Evolutionary conservation across 2,329 filamentous ascomycete genomes (phyloP).

Genomic region (Colletotrichum tofieldiae): DNA sequence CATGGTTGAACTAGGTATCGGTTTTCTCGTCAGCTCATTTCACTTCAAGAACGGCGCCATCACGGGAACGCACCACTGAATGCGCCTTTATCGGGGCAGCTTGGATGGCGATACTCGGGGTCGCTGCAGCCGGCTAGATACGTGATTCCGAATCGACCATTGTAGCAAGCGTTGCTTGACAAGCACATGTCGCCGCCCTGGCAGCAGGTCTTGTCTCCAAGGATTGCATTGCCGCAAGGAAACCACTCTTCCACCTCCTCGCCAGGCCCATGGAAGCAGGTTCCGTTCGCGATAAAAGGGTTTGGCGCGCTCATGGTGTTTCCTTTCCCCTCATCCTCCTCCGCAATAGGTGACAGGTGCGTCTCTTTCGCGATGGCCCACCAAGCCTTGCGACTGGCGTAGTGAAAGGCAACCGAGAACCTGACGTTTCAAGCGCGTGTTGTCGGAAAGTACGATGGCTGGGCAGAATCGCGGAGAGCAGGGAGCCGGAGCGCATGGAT

Average conservation of each 20-base stretch:
- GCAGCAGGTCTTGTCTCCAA: slow-evolving; percentile 52
- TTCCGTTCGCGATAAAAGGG: slow-evolving; percentile 52
- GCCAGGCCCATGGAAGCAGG: slow-evolving; percentile 48
- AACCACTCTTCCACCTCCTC: slow-evolving; percentile 46
- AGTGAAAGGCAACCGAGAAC: not conserved
- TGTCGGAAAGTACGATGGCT: not conserved
- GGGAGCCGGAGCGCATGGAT: not conserved
- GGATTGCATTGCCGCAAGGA: slow-evolving; percentile 53
- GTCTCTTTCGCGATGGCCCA: not conserved
- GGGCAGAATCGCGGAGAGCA: not conserved
- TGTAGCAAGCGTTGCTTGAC: slow-evolving; percentile 48
- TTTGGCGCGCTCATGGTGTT: slow-evolving; percentile 43
- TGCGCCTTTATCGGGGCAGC: slow-evolving; percentile 53
- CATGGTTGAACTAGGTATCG: slow-evolving; percentile 47
- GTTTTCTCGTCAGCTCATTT: not conserved
- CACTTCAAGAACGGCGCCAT: not conserved
- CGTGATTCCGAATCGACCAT: slow-evolving; percentile 49
- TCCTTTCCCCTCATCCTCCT: not conserved
- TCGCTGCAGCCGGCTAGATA: slow-evolving; percentile 58
- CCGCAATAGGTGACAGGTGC: not conserved
- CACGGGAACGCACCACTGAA: slow-evolving; percentile 25
- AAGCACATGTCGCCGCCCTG: slow-evolving; percentile 53
- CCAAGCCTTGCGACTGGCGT: not conserved
- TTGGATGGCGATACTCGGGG: slow-evolving; percentile 48
- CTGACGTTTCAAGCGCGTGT: not conserved